Evolutionary conservation across 805 yeast genomes (phyloP).

Genomic region (Ogataea methylovora): DNA sequence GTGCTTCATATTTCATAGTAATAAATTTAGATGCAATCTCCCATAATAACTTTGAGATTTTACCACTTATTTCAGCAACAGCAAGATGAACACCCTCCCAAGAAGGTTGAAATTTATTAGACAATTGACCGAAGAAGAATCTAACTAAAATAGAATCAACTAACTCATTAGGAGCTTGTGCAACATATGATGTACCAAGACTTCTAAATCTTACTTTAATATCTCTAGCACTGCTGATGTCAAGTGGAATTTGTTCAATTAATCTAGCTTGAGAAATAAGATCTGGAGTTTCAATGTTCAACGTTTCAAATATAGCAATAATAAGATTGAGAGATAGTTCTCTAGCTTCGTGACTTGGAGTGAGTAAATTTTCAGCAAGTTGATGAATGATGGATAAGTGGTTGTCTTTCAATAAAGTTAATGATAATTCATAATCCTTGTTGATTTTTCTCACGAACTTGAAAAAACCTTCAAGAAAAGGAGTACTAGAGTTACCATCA

Average conservation of each 20-base stretch:
- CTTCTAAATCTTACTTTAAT: constrained; percentile 60
- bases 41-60: constrained; percentile 48
- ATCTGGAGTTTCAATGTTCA: constrained; percentile 16
- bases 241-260: constrained; percentile 68
- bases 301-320: constrained; percentile 32
- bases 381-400: constrained; percentile 12
- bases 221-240: constrained; percentile 66
- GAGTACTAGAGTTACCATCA: constrained; percentile 23
- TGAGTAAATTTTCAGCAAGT: constrained; percentile 29
- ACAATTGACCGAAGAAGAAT: constrained; percentile 60
- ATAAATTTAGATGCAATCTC: constrained; percentile 32
- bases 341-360: constrained; percentile 46
- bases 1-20: constrained; percentile 12
- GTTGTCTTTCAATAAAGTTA: constrained; percentile 7
- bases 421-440: constrained; percentile 1
- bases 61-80: constrained; percentile 38
- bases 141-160: constrained; percentile 31
- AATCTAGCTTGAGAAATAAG: constrained; percentile 35
- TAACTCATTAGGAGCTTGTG: constrained; percentile 12
- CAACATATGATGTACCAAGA: constrained; percentile 37
- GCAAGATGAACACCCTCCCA: constrained; percentile 73
- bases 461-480: constrained; percentile 29
- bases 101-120: constrained; percentile 74
- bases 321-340: constrained; percentile 32
- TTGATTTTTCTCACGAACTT: constrained; percentile 13